Evolutionary conservation across 148 eudicot species (phyloP), one percentile per base, ranked within the genome.

Genomic region (Pharnaceum exiguum): DNA sequence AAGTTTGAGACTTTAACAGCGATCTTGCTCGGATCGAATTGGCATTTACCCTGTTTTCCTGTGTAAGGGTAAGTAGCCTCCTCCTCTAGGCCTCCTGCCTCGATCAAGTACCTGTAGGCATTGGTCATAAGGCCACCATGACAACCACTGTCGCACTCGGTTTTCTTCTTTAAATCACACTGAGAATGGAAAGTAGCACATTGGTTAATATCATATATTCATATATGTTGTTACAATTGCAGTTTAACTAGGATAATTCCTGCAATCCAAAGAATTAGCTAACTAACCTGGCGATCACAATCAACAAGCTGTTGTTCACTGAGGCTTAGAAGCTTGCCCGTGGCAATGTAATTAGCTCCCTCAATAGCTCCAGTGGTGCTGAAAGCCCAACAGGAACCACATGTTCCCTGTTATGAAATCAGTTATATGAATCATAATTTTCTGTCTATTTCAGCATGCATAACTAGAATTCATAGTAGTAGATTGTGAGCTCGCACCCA

Each of bases 351-450:
- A 54, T 89, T 79, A 6, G 99, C 95, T 59, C 99, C 99, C 75
- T 93, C 99, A 5, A 89, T 57, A 9, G 73, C 74, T 43, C 96
- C 99, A 0, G 98, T 93, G 2, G 99, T 82, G 70, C 96, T 89
- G 61, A 93, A 93, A 5, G 96, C 95, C 95, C 99, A 93, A 47
- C 99, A 93, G 4, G 99, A 79, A 3, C 99, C 99, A 61, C 99
- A 93, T 4, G 42, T 19, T 5, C 99, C 99, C 98, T 89, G 67
- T 26, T 75, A 40, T 10, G 5, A 25, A 32, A 9, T 23, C 26
- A 42, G 49, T 19, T 47, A 25, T 7, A 32, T 7, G 15, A 8
- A 31, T 22, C 45, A 32, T 33, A 55, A 2, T 3, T 7, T 8
- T 6, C 15, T 1, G 10, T n/a, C 4, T 51, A 63, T 39, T 26